Conservation (phyloP, 2,329 filamentous ascomycete species). For the Fonsecaea pugnacius region DNA sequence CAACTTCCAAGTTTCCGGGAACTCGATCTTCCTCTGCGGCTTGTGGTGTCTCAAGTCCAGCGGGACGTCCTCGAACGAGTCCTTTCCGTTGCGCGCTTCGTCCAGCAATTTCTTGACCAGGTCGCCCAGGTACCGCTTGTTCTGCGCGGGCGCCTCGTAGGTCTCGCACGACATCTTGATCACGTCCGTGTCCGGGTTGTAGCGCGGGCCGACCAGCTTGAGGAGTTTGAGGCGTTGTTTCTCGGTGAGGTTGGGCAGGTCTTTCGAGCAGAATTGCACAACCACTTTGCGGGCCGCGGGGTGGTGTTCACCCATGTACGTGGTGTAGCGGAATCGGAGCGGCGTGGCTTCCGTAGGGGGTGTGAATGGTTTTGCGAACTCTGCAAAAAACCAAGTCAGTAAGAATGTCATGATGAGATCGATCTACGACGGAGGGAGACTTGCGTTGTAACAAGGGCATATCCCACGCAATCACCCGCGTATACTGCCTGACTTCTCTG, state of each 20-base stretch:
- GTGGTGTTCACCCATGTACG: constrained; percentile 92
- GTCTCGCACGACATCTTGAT: constrained; percentile 91
- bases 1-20: constrained; percentile 83
- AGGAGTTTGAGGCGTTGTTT: constrained; percentile 77
- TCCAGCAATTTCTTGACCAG: constrained; percentile 72
- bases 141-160: constrained; percentile 87
- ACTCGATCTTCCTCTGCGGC: constrained; percentile 67
- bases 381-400: constrained; percentile 51
- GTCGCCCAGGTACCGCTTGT: constrained; percentile 91
- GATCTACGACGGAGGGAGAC: constrained; percentile 41
- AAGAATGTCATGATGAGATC: background rate
- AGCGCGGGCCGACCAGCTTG: constrained; percentile 83
- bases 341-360: constrained; percentile 68
- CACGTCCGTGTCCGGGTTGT: constrained; percentile 80
- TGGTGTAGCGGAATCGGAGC: constrained; percentile 94
- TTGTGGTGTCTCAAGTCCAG: constrained; percentile 86
- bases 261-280: constrained; percentile 78
- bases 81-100: constrained; percentile 75
- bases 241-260: constrained; percentile 63
- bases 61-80: constrained; percentile 86
- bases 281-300: constrained; percentile 93
- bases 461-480: constrained; percentile 88
- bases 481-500: constrained; percentile 85
- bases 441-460: constrained; percentile 87
- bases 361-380: constrained; percentile 79